Evolutionary conservation across 1,284 basidiomycete genomes (phyloP).

Genomic region (Veloboletus limbatus): DNA sequence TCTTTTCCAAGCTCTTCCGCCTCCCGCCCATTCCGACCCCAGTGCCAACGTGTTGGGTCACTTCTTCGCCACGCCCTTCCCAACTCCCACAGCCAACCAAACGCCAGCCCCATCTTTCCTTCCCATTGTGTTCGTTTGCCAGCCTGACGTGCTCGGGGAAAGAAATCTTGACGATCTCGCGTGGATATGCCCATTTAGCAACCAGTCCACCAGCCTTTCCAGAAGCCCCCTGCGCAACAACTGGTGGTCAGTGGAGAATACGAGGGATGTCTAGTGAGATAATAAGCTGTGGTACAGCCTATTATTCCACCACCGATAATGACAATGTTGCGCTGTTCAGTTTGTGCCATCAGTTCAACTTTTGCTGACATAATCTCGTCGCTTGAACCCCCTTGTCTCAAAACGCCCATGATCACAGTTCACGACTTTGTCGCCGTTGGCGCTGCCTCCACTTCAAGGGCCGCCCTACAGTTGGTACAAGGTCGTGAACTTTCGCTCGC

Average conservation of each 20-base stretch:
- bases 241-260: slow-evolving; percentile 40
- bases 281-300: slow-evolving; percentile 85
- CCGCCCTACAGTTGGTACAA: slow-evolving; percentile 12
- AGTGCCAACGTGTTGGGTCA: slow-evolving; percentile 22
- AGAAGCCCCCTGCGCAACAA: slow-evolving; percentile 73
- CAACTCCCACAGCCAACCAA: slow-evolving; percentile 63
- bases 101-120: slow-evolving; percentile 81
- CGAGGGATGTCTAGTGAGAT: slow-evolving; percentile 59
- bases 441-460: neutral
- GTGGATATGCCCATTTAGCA: slow-evolving; percentile 76
- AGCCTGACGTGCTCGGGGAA: slow-evolving; percentile 79
- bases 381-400: neutral
- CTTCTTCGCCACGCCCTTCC: slow-evolving; percentile 54
- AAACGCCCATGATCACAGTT: slow-evolving; percentile 13
- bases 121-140: slow-evolving; percentile 71
- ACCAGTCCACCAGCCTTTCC: slow-evolving; percentile 94
- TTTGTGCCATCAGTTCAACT: slow-evolving; percentile 26
- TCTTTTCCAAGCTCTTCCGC: slow-evolving; percentile 55
- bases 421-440: slow-evolving; percentile 23
- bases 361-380: slow-evolving; percentile 11
- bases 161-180: slow-evolving; percentile 75
- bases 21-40: slow-evolving; percentile 32
- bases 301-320: slow-evolving; percentile 67
- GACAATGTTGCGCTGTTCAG: slow-evolving; percentile 36
- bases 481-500: slow-evolving; percentile 20